Evolutionary conservation across 2,329 filamentous ascomycete species (phyloP).

Genomic region (Botrytis deweyae): DNA sequence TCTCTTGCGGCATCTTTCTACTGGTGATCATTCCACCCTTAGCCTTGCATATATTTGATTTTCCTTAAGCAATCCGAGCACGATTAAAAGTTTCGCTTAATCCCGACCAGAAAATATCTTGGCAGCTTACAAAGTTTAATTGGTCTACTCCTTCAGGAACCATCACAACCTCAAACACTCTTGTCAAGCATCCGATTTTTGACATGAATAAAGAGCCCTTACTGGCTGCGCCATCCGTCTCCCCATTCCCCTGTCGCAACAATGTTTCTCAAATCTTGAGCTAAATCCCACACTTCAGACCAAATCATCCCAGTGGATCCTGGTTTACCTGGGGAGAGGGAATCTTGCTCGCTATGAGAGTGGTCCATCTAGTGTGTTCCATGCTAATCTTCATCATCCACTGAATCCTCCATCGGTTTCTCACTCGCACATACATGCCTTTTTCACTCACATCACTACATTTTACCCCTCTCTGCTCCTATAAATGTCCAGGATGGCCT

Average conservation of each 20-base stretch:
- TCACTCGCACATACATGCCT: neutral
- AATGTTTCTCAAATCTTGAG: neutral
- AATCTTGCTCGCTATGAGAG: neutral
- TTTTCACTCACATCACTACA: neutral
- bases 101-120: neutral
- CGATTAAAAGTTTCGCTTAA: conserved; percentile 7
- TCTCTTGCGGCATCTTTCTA: neutral
- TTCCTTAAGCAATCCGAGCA: neutral
- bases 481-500: neutral
- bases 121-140: conserved; percentile 10
- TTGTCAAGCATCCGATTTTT: neutral
- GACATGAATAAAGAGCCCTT: neutral
- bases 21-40: neutral
- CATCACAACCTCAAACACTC: conserved; percentile 18
- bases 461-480: conserved; percentile 1
- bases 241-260: neutral
- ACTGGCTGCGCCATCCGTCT: conserved; percentile 12
- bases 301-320: conserved; percentile 13
- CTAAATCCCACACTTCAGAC: neutral
- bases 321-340: neutral
- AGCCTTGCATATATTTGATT: conserved; percentile 15
- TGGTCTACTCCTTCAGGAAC: conserved; percentile 11
- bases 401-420: conserved; percentile 6
- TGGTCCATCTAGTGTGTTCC: neutral
- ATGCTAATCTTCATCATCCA: conserved; percentile 3